Percentiles rank a stretch among this genome's conserved stretches.
Conservation (phyloP, 1,284 basidiomycete species). For the Anthracocystis walkeri region DNA sequence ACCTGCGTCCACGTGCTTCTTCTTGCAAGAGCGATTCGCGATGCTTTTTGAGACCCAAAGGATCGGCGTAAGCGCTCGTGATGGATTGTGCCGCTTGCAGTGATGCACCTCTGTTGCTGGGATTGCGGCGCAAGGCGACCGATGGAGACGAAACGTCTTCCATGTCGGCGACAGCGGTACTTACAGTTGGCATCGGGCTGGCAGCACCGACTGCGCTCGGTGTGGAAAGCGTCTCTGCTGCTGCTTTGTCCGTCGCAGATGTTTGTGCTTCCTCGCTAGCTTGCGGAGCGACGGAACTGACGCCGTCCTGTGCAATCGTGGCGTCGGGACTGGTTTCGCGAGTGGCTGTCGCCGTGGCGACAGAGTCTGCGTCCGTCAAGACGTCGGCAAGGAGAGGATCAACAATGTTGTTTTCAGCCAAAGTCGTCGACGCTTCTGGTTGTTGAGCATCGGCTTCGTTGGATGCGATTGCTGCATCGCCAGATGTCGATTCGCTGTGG, state of each 20-base stretch:
- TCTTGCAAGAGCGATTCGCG: constrained; percentile 31
- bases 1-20: constrained; percentile 27
- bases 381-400: constrained; percentile 34
- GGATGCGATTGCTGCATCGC: constrained; percentile 16
- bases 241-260: background rate
- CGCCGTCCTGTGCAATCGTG: constrained; percentile 9
- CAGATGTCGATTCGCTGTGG: constrained; percentile 16
- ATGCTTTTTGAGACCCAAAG: constrained; percentile 43
- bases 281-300: background rate
- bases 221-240: constrained; percentile 6
- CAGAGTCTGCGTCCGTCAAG: constrained; percentile 38
- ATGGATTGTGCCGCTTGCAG: constrained; percentile 47
- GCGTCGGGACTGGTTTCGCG: constrained; percentile 38
- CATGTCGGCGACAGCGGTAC: background rate
- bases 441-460: background rate
- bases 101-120: constrained; percentile 38
- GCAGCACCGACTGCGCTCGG: background rate
- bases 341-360: constrained; percentile 43
- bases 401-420: constrained; percentile 14
- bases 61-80: constrained; percentile 35
- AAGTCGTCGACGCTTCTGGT: background rate
- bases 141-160: constrained; percentile 19
- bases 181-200: constrained; percentile 4
- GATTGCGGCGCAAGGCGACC: constrained; percentile 27
- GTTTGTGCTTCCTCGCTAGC: background rate